Conservation (phyloP, 805 yeast species). For the Clavispora santaluciae region DNA sequence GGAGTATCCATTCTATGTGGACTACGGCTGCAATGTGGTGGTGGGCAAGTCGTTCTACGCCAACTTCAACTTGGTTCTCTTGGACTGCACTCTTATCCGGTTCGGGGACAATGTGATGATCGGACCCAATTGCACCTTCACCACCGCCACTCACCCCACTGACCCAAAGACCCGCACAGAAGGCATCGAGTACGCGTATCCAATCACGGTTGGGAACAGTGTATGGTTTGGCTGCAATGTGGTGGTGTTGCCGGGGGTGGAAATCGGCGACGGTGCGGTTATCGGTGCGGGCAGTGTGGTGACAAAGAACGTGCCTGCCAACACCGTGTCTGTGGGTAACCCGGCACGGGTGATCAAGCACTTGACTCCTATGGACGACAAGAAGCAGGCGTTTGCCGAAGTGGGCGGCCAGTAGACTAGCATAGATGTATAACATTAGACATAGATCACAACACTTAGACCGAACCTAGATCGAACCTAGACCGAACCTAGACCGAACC, state of each 20-base stretch:
- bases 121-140: slow-evolving; percentile 59
- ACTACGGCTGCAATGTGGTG: slow-evolving; percentile 59
- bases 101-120: slow-evolving; percentile 57
- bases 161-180: slow-evolving; percentile 41
- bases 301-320: slow-evolving; percentile 49
- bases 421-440: too few relatives aligned
- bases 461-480: neutral
- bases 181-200: slow-evolving; percentile 51
- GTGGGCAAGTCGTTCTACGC: slow-evolving; percentile 57
- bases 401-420: too few relatives aligned
- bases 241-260: slow-evolving; percentile 59
- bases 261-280: slow-evolving; percentile 55
- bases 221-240: slow-evolving; percentile 65
- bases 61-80: slow-evolving; percentile 50
- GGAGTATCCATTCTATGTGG: slow-evolving; percentile 60
- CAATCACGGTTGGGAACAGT: slow-evolving; percentile 56
- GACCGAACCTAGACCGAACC: too few relatives aligned
- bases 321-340: slow-evolving; percentile 56
- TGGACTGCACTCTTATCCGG: slow-evolving; percentile 57
- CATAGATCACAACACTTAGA: too few relatives aligned
- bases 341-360: slow-evolving; percentile 49
- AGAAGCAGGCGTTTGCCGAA: slow-evolving; percentile 3
- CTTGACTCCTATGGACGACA: slow-evolving; percentile 18
- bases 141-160: slow-evolving; percentile 62
- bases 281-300: slow-evolving; percentile 71